A percentile compares a stretch with the other conserved stretches of the same genome.
phyloP scores from a whole-genome alignment of 495 filamentous ascomycete species.

The Podospora sp. region DNA sequence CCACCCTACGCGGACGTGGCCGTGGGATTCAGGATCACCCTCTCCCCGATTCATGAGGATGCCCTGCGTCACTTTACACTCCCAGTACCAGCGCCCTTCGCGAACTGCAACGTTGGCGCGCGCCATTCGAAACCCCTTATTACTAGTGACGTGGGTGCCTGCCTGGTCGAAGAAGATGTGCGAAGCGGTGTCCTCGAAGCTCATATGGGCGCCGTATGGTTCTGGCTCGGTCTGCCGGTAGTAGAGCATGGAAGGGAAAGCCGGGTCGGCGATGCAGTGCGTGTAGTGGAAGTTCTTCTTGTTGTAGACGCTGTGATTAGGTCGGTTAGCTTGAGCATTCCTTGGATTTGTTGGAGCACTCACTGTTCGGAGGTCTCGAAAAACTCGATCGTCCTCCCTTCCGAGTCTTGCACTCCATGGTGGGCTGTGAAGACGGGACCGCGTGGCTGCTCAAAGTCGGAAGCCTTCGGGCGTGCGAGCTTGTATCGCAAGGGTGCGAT shows the following conservation, averaged over 20 bases:
- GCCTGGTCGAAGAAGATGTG: constrained; percentile 68
- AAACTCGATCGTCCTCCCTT: constrained; percentile 57
- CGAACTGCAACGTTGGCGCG: constrained; percentile 88
- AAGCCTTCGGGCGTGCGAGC: constrained; percentile 57
- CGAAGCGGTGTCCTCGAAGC: constrained; percentile 86
- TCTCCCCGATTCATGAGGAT: constrained; percentile 46
- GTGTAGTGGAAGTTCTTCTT: constrained; percentile 90
- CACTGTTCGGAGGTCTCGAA: constrained; percentile 68
- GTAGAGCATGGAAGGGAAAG: constrained; percentile 83
- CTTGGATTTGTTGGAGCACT: constrained; percentile 22
- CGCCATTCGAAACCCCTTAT: constrained; percentile 81
- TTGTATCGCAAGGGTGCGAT: constrained; percentile 59
- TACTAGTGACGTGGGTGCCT: constrained; percentile 66
- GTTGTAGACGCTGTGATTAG: constrained; percentile 71
- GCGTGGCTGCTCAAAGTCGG: constrained; percentile 61
- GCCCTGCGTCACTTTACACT: constrained; percentile 80
- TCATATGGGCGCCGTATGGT: constrained; percentile 80
- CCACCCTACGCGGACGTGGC: constrained; percentile 89
- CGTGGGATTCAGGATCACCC: constrained; percentile 49
- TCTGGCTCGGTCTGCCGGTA: constrained; percentile 84
- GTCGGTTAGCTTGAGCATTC: neutral
- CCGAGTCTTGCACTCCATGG: constrained; percentile 47
- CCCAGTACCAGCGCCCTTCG: constrained; percentile 93
- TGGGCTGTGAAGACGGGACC: constrained; percentile 57
- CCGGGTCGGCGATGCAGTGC: constrained; percentile 85